Evolutionary conservation across 805 yeast genomes (phyloP), one percentile per base, ranked within the genome.

Genomic region (Pichia rugopelliculosa): DNA sequence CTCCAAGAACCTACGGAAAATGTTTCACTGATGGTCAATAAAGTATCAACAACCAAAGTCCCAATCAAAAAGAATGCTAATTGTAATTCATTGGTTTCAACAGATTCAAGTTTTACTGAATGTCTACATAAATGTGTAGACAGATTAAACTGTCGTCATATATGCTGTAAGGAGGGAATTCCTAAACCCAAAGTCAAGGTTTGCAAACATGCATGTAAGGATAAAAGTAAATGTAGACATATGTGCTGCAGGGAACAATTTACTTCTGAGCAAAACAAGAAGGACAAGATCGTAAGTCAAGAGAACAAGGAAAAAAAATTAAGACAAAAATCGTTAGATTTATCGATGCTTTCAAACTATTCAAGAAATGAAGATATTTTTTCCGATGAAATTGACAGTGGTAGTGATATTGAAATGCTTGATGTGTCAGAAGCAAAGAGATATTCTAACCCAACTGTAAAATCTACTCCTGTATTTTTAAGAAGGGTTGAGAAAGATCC

Each of bases 91-190:
- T 30, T 18, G 10, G 7, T 2, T 30, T 27, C 33, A 27, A 20
- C 45, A 39, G 44, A 43, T 2, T 12, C 47, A 8, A 48, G 48
- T 30, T 39, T 43, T 22, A 24, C 17, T 40, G 64, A 63, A 37
- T 75, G 79, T 48, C 58, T 65, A 37, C 79, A 75, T 52, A 42
- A 58, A 4, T 75, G 79, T 50, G 72, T 66, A 42, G 67, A 68
- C 52, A 59, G 57, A 39, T 25, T n/a, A 2, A 59, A 53, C 0
- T 75, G 79, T 46, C 66, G 77, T 11, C 79, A 75, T 54, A 43
- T 70, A 5, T 75, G 79, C 44, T 75, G 80, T 48, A 66, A 70
- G 36, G 73, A 71, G 34, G 79, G 79, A 8, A 49, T 54, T 20
- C 49, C 49, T 8, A 43, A 37, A 26, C 21, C 36, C 3, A 26